Evolutionary conservation across 768 basidiomycete species (phyloP), one percentile per base, ranked within the genome.

Genomic region (Boletus tomentosulus): DNA sequence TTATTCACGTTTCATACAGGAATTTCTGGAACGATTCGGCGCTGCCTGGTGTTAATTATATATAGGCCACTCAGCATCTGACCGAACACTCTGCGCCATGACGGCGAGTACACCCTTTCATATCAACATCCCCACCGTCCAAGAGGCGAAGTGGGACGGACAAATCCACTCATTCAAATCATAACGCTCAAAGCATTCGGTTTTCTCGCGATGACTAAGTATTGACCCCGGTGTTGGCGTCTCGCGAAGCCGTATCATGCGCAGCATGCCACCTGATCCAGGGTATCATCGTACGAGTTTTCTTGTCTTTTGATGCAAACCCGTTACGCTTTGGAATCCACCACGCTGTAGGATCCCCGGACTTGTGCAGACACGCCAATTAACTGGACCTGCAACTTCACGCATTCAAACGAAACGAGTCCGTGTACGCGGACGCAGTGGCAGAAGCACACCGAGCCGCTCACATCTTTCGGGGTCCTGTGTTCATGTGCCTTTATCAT

Each of bases 391-490:
- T 34, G 34, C 13, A 27, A 39, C 46, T 45, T 44, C 25, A 5
- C 37, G 4, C 30, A 37, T 15, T 22, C 16, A 48, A 33, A 45
- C 25, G 35, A 19, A 51, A 25, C 7, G 25, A 24, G 8, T 4
- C 24, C 13, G 28, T 22, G 30, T 16, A 48, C 27, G 46, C 50
- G 19, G 49, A 48, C 46, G 60, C 43, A 57, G 63, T 54, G 47
- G 4, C 47, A 55, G 46, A 65, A 63, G 54, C 11, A 48, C 38
- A 33, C n/a, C 30, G 15, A 7, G 33, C 38, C 44, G 49, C 56
- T 44, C 59, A 49, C 35, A 16, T 37, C n/a, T 62, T 38, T 37
- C 19, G 63, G 63, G 62, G 60, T 62, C 60, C 53, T 27, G 37
- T 45, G 37, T 35, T 19, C 63, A 55, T 54, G 60, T 53, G 49